Base-by-base conservation (phyloP, 2,329 filamentous ascomycete genomes). In the Diaporthe sp. region DNA sequence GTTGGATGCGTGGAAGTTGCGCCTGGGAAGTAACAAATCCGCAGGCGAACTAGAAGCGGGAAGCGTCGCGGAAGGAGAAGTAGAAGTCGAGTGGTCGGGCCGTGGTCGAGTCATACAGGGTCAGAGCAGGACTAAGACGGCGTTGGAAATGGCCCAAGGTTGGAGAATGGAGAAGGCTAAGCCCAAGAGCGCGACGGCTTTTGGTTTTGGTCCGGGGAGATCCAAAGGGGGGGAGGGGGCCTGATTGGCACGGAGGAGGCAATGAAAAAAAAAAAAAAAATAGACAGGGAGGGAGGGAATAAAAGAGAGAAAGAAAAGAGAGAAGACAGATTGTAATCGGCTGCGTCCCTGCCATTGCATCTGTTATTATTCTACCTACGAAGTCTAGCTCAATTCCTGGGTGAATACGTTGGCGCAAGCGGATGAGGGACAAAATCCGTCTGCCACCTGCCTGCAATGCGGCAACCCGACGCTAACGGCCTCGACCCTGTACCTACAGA, bases 101-200 rank as follows among this genome's bases (percentile, higher is more conserved):
- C 56, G 13, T 42, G 61, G 44, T 66, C 61, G 61, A 66, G 61
- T 66, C n/a, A n/a, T n/a, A n/a, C n/a, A n/a, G n/a, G n/a, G n/a
- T n/a, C 61, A 66, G 61, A 65, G 42, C 13, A 35, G 12, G 63
- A 66, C 63, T 66, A 27, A 35, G 63, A 66, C 63, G 32, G 44
- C 42, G 42, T 66, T 50, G 42, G 61, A 66, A 66, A 50, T 19
- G 30, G 61, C 44, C 61, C 42, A 19, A 50, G 32, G 61, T 50
- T 50, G 44, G 37, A 37, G 44, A 50, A 25, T 66, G 61, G 61
- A 37, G 42, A 50, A 66, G 44, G 61, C 61, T 66, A 50, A 32
- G 44, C 61, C 61, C 42, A 66, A 27, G 27, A 37, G 61, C 61
- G 27, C 61, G 42, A 66, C 61, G 30, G 30, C 61, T 44, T n/a